phyloP scores from a whole-genome alignment of 768 basidiomycete genomes.

The Tulasnella sp. region DNA sequence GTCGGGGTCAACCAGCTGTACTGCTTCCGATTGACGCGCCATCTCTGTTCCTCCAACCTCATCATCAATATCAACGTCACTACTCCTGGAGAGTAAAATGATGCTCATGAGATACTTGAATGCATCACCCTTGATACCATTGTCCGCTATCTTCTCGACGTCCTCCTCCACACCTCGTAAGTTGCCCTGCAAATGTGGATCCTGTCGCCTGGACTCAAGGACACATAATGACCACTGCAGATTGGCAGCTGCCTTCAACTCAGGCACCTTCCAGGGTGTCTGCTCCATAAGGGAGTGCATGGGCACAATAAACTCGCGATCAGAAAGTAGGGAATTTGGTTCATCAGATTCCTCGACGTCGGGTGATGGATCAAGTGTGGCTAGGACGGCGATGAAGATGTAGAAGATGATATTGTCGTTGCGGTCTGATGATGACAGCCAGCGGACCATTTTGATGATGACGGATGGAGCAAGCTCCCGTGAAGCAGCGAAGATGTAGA shows the following conservation, averaged over 20 bases:
- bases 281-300: slow-evolving; percentile 16
- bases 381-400: slow-evolving; percentile 49
- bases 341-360: slow-evolving; percentile 37
- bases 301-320: slow-evolving; percentile 15
- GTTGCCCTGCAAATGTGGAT: slow-evolving; percentile 39
- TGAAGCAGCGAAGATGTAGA: slow-evolving; percentile 49
- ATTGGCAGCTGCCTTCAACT: slow-evolving; percentile 57
- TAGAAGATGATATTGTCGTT: slow-evolving; percentile 59
- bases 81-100: slow-evolving; percentile 44
- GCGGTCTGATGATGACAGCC: slow-evolving; percentile 41
- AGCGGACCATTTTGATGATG: slow-evolving; percentile 51
- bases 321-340: slow-evolving; percentile 30
- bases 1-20: slow-evolving; percentile 24
- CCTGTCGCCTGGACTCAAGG: slow-evolving; percentile 58
- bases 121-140: slow-evolving; percentile 69
- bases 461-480: slow-evolving; percentile 50
- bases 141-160: slow-evolving; percentile 69
- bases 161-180: slow-evolving; percentile 49
- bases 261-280: slow-evolving; percentile 52
- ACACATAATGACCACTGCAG: slow-evolving; percentile 83
- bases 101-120: slow-evolving; percentile 58
- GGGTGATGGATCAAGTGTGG: slow-evolving; percentile 40
- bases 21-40: slow-evolving; percentile 7
- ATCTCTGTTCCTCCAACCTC: slow-evolving; percentile 22
- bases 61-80: slow-evolving; percentile 29